Base-by-base conservation (phyloP, 1,284 basidiomycete genomes). In the Microbotryum intermedium region DNA sequence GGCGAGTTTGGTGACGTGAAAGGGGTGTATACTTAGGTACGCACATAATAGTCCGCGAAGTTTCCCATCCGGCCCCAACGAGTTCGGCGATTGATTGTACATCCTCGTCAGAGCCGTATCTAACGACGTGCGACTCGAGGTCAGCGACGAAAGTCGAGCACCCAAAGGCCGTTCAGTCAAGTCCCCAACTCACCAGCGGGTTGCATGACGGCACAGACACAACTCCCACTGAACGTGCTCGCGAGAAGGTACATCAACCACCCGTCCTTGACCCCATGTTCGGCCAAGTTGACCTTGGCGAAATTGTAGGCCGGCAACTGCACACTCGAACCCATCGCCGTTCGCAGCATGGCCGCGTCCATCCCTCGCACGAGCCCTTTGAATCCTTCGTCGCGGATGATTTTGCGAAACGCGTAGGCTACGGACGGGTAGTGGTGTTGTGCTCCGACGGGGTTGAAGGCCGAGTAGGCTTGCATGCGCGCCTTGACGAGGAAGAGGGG, bases 401-500 rank as follows among this genome's bases (percentile, higher is more conserved):
- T 93, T 1, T 84, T 88, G 0, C 78, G 73, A 13, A 98, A 76
- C 0, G 92, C 94, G 71, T 94, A 80, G 53, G 86, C 82, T 0
- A 87, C 86, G 70, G 77, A 86, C 69, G 84, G 88, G 79, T 98
- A 98, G 72, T 90, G 76, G 75, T 93, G 92, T 72, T 97, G 92
- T 18, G 91, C 82, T 57, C 92, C 93, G 61, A 97, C 90, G 18
- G 94, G 93, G n/a, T 95, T 80, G 39, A 84, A 83, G 21, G 92
- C 90, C 1, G 91, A 93, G 76, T 90, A 95, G 34, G 91, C 92
- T 79, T 98, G 94, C 85, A 97, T 94, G 50, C 94, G 83, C 8
- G 94, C 94, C 78, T 98, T 98, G 73, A 98, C 84, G 54, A 98
- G 79, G 78, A 95, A 98, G 20, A 98, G 79, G 0, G 95, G 94